Evolutionary conservation across 768 basidiomycete species (phyloP), one percentile per base, ranked within the genome.

Genomic region (Dentipellis fragilis): DNA sequence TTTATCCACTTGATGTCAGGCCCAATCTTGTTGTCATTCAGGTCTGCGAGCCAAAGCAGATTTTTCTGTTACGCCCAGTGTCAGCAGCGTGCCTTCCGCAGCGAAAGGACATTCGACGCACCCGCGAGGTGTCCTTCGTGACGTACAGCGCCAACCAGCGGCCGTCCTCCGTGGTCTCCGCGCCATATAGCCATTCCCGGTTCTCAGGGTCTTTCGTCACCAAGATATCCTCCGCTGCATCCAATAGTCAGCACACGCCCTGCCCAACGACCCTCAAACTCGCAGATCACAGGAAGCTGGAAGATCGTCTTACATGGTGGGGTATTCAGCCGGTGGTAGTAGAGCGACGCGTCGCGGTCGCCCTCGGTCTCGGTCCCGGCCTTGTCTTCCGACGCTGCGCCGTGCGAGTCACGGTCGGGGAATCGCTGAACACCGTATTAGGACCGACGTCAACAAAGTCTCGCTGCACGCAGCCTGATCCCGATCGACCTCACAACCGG

Each of bases 291-390:
- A n/a, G n/a, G n/a, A n/a, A n/a, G n/a, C n/a, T n/a, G n/a, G n/a
- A n/a, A n/a, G n/a, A n/a, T n/a, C n/a, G n/a, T n/a, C 73, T 56
- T 69, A 83, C 85, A 75, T 67, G 91, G 89, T 9, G 75, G 63
- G 9, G 89, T 89, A 49, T 85, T 84, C 49, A 91, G 61, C 42
- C 72, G 74, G 64, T 92, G 90, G 67, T 89, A 92, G 66, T 80
- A 88, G 19, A 93, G 65, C 81, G 80, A 83, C 0, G 87, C 85
- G 61, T 89, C 76, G 59, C 75, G 67, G 68, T 88, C 87, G 36
- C 75, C 75, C 9, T 73, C 71, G 0, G 81, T 86, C 59, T 83
- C 78, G 34, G 79, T 82, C 14, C 79, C 79, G 17, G 75, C 76
- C 52, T 74, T 72, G 56, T 80, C 80, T 56, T 79, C 77, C 14